Evolutionary conservation across 495 filamentous ascomycete species (phyloP).

Genomic region (Lichenothelia convexa): DNA sequence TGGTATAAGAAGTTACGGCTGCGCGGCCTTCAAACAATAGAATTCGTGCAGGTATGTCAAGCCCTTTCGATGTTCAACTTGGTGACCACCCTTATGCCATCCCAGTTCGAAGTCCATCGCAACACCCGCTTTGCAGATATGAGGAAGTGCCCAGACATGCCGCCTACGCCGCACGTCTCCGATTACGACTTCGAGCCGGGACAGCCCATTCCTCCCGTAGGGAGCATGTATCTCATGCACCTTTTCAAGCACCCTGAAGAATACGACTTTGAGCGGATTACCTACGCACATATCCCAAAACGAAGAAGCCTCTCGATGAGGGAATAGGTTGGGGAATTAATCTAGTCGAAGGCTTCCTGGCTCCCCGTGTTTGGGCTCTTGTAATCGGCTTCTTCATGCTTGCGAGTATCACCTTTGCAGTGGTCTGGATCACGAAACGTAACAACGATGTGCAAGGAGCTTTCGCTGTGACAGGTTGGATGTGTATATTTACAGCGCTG

Average conservation of each 20-base stretch:
- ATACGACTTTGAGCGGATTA: slow-evolving; percentile 19
- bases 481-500: slow-evolving; percentile 15
- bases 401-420: slow-evolving; percentile 20
- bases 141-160: slow-evolving; percentile 16
- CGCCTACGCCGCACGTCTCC: slow-evolving; percentile 11
- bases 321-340: slow-evolving; percentile 27
- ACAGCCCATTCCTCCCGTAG: slow-evolving; percentile 22
- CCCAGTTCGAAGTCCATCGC: slow-evolving; percentile 21
- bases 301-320: slow-evolving; percentile 9
- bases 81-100: not conserved
- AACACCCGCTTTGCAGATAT: slow-evolving; percentile 23
- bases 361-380: slow-evolving; percentile 19
- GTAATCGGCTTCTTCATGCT: slow-evolving; percentile 14
- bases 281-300: slow-evolving; percentile 13
- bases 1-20: slow-evolving; percentile 13
- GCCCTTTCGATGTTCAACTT: slow-evolving; percentile 1
- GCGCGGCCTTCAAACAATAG: slow-evolving; percentile 17
- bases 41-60: slow-evolving; percentile 16
- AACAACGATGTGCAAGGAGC: slow-evolving; percentile 24
- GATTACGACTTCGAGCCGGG: slow-evolving; percentile 20
- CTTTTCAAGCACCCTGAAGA: slow-evolving; percentile 22
- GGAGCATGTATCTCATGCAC: slow-evolving; percentile 20
- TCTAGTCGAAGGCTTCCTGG: slow-evolving; percentile 23
- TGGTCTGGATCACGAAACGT: slow-evolving; percentile 18
- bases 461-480: slow-evolving; percentile 23